Conservation (phyloP, 129 eudicot species). For the Cynara cardunculus region DNA sequence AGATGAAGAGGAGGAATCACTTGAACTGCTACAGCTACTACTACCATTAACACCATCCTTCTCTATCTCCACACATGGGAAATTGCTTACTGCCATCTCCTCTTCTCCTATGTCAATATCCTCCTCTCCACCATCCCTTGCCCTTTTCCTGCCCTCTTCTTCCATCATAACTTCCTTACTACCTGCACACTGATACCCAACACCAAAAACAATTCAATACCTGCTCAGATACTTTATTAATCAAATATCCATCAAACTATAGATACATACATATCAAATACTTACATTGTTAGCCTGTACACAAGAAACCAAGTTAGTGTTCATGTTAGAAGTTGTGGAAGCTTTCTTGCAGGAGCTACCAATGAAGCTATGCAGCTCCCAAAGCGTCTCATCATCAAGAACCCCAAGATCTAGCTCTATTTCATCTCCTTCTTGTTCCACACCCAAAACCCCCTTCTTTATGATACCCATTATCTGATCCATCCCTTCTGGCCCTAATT, state of each 20-base stretch:
- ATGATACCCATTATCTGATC: slow-evolving; percentile 31
- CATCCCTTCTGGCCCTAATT: slow-evolving; percentile 21
- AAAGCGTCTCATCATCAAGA: slow-evolving; percentile 52
- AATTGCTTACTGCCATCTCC: slow-evolving; percentile 27
- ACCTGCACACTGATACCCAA: slow-evolving; percentile 11
- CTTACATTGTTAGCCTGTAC: slow-evolving; percentile 29
- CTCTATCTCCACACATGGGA: slow-evolving; percentile 47
- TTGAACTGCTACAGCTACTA: slow-evolving; percentile 40
- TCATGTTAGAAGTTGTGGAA: background rate
- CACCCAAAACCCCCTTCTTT: slow-evolving; percentile 22
- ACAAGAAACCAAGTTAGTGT: background rate
- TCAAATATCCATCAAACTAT: background rate
- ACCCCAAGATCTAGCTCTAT: slow-evolving; percentile 44
- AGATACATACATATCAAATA: background rate
- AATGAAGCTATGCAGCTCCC: slow-evolving; percentile 51
- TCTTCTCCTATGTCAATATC: slow-evolving; percentile 68
- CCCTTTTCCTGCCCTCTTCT: slow-evolving; percentile 25
- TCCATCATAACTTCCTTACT: background rate
- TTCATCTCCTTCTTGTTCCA: slow-evolving; percentile 32
- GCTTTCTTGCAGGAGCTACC: slow-evolving; percentile 5
- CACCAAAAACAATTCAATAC: background rate
- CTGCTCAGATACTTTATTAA: background rate
- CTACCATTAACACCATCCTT: slow-evolving; percentile 34
- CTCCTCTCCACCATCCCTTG: slow-evolving; percentile 46
- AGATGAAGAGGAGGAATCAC: slow-evolving; percentile 44